These are phyloP conservation scores for Ustilago esculenta DNA, from an alignment of 1,284 basidiomycete genomes.

Conservation along the genomic window DNA sequence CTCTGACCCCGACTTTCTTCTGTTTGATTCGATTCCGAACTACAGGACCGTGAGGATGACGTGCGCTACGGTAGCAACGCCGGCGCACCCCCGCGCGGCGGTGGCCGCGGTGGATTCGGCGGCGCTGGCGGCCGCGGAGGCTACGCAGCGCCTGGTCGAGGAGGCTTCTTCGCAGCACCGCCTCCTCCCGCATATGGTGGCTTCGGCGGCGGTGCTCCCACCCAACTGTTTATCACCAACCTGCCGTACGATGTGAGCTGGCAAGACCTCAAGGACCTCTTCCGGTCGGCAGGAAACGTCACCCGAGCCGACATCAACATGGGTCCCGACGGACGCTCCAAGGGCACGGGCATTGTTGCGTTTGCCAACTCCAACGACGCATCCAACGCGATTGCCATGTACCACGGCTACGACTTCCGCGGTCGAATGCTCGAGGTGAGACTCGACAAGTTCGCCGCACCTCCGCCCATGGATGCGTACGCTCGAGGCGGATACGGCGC, in stretches of 20 bases:
- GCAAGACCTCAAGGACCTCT: constrained; percentile 98
- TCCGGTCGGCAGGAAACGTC: constrained; percentile 91
- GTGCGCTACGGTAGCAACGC: constrained; percentile 89
- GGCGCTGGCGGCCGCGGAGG: constrained; percentile 40
- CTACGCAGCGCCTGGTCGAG: constrained; percentile 46
- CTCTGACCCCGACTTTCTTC: background rate
- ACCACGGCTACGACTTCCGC: constrained; percentile 60
- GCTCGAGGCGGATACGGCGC: constrained; percentile 72
- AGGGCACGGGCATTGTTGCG: constrained; percentile 85
- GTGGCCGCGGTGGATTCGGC: constrained; percentile 71
- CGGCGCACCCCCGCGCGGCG: constrained; percentile 69
- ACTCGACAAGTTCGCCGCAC: constrained; percentile 82
- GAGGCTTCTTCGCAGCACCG: constrained; percentile 44
- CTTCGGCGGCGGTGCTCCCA: constrained; percentile 43
- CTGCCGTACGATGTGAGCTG: constrained; percentile 90
- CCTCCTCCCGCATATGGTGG: constrained; percentile 36
- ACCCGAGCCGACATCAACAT: constrained; percentile 93
- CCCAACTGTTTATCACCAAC: constrained; percentile 90
- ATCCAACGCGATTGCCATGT: constrained; percentile 75
- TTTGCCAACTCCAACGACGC: constrained; percentile 91
- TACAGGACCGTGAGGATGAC: constrained; percentile 91
- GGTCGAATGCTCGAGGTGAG: constrained; percentile 58
- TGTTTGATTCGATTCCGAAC: background rate
- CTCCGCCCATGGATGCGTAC: constrained; percentile 45
- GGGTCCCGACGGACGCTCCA: constrained; percentile 87